Conservation (phyloP, 2,329 filamentous ascomycete species). For the Penicillium sp. region DNA sequence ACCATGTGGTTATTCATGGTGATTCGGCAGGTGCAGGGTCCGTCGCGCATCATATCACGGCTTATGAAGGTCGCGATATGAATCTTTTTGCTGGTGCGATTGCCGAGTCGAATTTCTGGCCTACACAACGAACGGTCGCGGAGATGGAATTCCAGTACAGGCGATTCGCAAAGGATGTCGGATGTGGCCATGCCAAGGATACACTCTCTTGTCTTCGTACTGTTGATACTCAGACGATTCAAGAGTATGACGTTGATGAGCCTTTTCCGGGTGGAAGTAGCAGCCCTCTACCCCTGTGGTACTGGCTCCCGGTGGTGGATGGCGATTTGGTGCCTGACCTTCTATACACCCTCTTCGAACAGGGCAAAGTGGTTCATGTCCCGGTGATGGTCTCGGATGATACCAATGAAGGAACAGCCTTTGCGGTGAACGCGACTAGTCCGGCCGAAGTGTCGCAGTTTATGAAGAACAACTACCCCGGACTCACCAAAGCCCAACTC, state of each 20-base stretch:
- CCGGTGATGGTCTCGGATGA: conserved; percentile 53
- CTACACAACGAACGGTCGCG: conserved; percentile 45
- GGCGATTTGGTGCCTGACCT: conserved; percentile 52
- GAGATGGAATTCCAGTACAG: conserved; percentile 52
- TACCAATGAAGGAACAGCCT: conserved; percentile 46
- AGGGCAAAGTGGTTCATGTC: conserved; percentile 55
- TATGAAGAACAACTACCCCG: conserved; percentile 57
- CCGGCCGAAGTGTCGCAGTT: conserved; percentile 52
- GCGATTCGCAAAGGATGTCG: conserved; percentile 44
- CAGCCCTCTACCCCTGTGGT: conserved; percentile 46
- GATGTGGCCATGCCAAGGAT: conserved; percentile 39
- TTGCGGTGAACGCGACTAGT: conserved; percentile 50
- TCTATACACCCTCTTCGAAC: conserved; percentile 50
- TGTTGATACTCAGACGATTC: conserved; percentile 42
- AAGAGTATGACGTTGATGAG: conserved; percentile 40
- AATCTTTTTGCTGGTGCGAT: conserved; percentile 50
- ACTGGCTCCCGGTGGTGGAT: conserved; percentile 58
- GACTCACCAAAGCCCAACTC: conserved; percentile 51
- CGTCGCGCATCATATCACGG: conserved; percentile 54
- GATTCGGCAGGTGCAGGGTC: conserved; percentile 62
- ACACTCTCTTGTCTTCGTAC: conserved; percentile 48
- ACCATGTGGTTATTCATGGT: conserved; percentile 61
- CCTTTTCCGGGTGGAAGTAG: conserved; percentile 43
- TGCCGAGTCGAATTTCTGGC: conserved; percentile 51
- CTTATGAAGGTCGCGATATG: conserved; percentile 51